Evolutionary conservation across 495 filamentous ascomycete species (phyloP).

Genomic region (Sordaria brevicollis): DNA sequence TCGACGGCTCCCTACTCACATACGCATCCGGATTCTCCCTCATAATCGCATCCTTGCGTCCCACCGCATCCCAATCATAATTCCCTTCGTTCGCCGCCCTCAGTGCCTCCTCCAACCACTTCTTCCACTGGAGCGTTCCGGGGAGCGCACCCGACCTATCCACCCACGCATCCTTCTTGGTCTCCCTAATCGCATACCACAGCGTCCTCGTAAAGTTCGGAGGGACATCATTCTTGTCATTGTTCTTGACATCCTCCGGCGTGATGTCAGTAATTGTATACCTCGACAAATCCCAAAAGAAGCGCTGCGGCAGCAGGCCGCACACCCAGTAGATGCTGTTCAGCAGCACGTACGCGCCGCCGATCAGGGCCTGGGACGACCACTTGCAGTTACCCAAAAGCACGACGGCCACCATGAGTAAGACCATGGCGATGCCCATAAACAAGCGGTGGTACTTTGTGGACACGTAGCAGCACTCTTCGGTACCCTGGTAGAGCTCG

Average conservation of each 20-base stretch:
- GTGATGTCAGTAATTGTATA: slow-evolving; percentile 33
- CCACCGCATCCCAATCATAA: slow-evolving; percentile 37
- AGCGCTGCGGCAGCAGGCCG: slow-evolving; percentile 33
- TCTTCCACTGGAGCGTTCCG: slow-evolving; percentile 36
- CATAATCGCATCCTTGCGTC: slow-evolving; percentile 39
- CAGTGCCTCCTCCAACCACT: slow-evolving; percentile 41
- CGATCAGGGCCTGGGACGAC: slow-evolving; percentile 48
- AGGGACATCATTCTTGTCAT: slow-evolving; percentile 25
- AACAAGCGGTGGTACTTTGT: slow-evolving; percentile 35
- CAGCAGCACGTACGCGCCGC: slow-evolving; percentile 44
- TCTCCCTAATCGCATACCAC: slow-evolving; percentile 47
- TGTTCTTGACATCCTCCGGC: slow-evolving; percentile 20
- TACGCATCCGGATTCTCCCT: slow-evolving; percentile 13
- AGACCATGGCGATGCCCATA: slow-evolving; percentile 46
- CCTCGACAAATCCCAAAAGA: slow-evolving; percentile 41
- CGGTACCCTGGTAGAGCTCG: slow-evolving; percentile 52
- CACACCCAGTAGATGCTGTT: slow-evolving; percentile 52
- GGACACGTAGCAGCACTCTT: slow-evolving; percentile 39
- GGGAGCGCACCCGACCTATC: slow-evolving; percentile 37
- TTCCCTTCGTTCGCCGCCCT: slow-evolving; percentile 23
- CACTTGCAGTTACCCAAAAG: slow-evolving; percentile 52
- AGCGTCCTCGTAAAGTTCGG: slow-evolving; percentile 42
- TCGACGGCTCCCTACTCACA: not conserved
- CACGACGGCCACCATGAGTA: slow-evolving; percentile 52
- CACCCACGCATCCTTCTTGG: slow-evolving; percentile 38